These are phyloP conservation scores for Aspergillus clavatus DNA, from an alignment of 2,329 filamentous ascomycete genomes.

Conservation along the genomic window DNA sequence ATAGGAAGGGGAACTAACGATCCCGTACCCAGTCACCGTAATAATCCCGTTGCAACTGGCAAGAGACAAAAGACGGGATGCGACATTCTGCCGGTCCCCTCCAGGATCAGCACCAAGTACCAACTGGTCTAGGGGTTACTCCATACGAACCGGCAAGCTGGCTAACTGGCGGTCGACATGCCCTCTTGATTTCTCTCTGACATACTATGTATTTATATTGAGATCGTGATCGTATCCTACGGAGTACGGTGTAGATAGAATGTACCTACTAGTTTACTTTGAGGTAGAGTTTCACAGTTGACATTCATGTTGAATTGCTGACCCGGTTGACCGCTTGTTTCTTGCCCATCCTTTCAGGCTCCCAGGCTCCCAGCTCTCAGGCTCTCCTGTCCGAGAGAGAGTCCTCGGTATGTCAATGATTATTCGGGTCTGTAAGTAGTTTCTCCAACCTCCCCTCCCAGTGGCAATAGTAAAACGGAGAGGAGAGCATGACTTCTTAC, in stretches of 20 bases:
- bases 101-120: too few relatives aligned
- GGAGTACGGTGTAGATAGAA: too few relatives aligned
- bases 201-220: too few relatives aligned
- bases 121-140: too few relatives aligned
- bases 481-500: constrained; percentile 14
- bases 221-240: too few relatives aligned
- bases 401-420: too few relatives aligned
- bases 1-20: background rate
- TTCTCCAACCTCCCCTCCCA: background rate
- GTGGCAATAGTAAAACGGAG: background rate
- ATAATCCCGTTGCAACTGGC: background rate
- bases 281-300: too few relatives aligned
- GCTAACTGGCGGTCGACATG: background rate
- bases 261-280: too few relatives aligned
- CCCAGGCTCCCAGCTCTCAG: too few relatives aligned
- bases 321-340: background rate
- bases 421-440: too few relatives aligned
- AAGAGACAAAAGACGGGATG: background rate
- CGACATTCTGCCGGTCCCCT: background rate
- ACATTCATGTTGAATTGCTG: background rate
- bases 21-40: background rate
- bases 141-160: background rate
- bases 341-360: too few relatives aligned
- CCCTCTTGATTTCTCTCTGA: background rate
- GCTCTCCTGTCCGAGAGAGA: too few relatives aligned